A percentile compares a stretch with the other conserved stretches of the same genome.
phyloP scores from a whole-genome alignment of 2,329 filamentous ascomycete species.

The Aspergillus fijiensis region DNA sequence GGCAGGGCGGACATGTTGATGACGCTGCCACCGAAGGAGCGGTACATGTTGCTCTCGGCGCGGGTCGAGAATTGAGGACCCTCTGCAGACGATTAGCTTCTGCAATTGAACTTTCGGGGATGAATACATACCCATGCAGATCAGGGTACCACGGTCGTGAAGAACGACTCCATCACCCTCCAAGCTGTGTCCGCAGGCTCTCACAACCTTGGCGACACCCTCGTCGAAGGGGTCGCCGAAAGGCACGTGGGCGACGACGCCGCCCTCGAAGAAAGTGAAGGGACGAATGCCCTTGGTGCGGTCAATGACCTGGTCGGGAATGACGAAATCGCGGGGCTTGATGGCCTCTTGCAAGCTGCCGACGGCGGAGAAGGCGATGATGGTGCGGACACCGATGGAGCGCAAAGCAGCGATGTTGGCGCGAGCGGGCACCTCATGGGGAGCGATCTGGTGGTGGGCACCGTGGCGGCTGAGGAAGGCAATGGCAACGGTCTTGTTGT shows the following conservation, averaged over 20 bases:
- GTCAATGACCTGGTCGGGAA: slow-evolving; percentile 96
- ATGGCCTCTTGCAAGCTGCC: slow-evolving; percentile 90
- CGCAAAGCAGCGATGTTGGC: slow-evolving; percentile 99
- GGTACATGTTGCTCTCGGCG: slow-evolving; percentile 93
- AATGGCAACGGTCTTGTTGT: slow-evolving; percentile 60
- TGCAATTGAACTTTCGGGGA: neutral
- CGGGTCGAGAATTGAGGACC: slow-evolving; percentile 98
- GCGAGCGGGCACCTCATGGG: slow-evolving; percentile 89
- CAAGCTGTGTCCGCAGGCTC: slow-evolving; percentile 71
- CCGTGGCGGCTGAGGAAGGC: slow-evolving; percentile 96
- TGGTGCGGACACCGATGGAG: slow-evolving; percentile 79
- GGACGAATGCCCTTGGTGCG: slow-evolving; percentile 92
- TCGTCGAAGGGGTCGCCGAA: slow-evolving; percentile 95
- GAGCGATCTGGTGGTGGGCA: slow-evolving; percentile 80
- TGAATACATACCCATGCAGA: slow-evolving; percentile 77
- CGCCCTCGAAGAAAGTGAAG: slow-evolving; percentile 84
- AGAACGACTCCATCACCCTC: slow-evolving; percentile 81
- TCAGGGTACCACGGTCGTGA: slow-evolving; percentile 78
- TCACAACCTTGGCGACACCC: slow-evolving; percentile 71
- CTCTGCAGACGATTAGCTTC: slow-evolving; percentile 54
- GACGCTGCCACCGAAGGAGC: slow-evolving; percentile 85
- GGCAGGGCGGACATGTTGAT: slow-evolving; percentile 98
- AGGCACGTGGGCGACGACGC: slow-evolving; percentile 88
- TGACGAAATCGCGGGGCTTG: slow-evolving; percentile 91
- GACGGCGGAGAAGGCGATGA: slow-evolving; percentile 94